Conservation (phyloP, 202 grass and related monocot species). For the Zizania palustris region DNA sequence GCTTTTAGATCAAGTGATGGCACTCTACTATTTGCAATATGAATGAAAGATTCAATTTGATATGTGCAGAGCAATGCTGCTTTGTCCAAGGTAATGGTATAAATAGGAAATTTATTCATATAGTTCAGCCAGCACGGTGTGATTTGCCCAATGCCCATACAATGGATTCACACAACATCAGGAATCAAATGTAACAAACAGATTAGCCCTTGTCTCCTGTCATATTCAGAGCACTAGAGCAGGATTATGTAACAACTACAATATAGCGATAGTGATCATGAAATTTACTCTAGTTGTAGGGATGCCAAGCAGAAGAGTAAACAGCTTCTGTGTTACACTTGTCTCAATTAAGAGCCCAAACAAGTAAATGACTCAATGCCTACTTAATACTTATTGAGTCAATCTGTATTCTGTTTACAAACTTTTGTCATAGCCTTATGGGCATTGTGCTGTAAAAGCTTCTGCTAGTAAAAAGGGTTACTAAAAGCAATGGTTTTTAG, state of each 20-base stretch:
- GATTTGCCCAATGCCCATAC: not conserved
- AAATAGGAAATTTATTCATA: not conserved
- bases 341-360: not conserved
- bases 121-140: not conserved
- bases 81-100: not conserved
- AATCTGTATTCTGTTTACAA: not conserved
- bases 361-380: not conserved
- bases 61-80: not conserved
- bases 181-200: not conserved
- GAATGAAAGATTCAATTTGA: not conserved
- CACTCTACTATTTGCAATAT: not conserved
- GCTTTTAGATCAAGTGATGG: not conserved
- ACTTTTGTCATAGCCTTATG: too few relatives aligned
- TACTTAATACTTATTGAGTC: not conserved
- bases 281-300: not conserved
- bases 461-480: not conserved
- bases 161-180: not conserved
- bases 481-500: not conserved
- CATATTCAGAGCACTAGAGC: not conserved
- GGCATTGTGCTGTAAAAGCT: not conserved
- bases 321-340: not conserved
- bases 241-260: not conserved
- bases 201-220: not conserved
- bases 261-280: not conserved
- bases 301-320: not conserved